Conservation (phyloP, 139 green algal species). For the Tetratostichococcus sp. region DNA sequence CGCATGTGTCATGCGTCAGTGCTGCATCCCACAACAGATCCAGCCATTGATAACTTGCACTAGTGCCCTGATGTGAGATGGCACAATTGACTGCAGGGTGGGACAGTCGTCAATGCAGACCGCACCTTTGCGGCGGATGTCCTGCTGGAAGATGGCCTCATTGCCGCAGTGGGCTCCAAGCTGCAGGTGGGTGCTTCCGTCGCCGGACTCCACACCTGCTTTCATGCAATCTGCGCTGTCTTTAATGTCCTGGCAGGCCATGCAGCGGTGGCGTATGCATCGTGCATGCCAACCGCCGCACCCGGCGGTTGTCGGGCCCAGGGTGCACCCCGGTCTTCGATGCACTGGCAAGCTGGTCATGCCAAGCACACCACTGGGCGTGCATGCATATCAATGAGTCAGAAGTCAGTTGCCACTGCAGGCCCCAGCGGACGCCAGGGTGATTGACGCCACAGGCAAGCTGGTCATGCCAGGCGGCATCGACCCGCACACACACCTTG, state of each 20-base stretch:
- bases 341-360: neutral
- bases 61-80: neutral
- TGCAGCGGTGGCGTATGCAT: too few species aligned
- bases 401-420: too few species aligned
- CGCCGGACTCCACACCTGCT: neutral
- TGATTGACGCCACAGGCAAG: conserved; percentile 76
- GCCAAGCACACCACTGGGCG: neutral
- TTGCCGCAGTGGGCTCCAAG: conserved; percentile 49
- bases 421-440: conserved; percentile 11
- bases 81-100: conserved; percentile 53
- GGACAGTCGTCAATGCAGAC: conserved; percentile 89
- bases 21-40: too few species aligned
- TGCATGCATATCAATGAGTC: too few species aligned
- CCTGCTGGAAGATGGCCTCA: conserved; percentile 69
- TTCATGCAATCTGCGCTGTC: too few species aligned
- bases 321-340: too few species aligned
- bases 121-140: conserved; percentile 63
- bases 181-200: conserved; percentile 39
- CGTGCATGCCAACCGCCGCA: too few species aligned
- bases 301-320: too few species aligned
- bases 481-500: conserved; percentile 94
- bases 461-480: conserved; percentile 94
- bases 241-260: too few species aligned
- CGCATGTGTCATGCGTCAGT: too few species aligned
- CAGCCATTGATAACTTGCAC: neutral